Evolutionary conservation across 2,329 filamentous ascomycete species (phyloP).

Genomic region (Calonectria honghensis): DNA sequence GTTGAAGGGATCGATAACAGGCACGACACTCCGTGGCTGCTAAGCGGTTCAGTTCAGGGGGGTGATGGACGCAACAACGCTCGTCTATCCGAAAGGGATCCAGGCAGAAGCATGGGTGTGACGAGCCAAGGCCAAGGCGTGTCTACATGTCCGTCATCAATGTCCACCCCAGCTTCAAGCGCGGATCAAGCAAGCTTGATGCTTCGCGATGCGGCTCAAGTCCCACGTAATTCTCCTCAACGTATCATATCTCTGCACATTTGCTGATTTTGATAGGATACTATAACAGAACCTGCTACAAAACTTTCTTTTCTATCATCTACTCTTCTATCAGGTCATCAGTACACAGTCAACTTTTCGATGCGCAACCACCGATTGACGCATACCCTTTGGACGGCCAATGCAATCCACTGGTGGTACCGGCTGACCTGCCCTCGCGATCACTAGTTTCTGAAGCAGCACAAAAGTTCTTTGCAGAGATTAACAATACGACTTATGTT

Average conservation of each 20-base stretch:
- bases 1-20: background rate
- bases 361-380: background rate
- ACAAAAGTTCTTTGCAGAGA: constrained; percentile 8
- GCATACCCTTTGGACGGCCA: constrained; percentile 1
- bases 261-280: background rate
- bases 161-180: background rate
- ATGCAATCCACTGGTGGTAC: background rate
- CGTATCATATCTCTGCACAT: too few relatives aligned
- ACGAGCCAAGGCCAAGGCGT: too few relatives aligned
- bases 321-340: constrained; percentile 3
- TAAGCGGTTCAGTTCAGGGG: background rate
- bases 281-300: constrained; percentile 12
- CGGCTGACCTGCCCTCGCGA: background rate
- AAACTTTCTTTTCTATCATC: constrained; percentile 15
- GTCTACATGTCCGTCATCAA: background rate
- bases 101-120: background rate
- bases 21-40: background rate
- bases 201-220: constrained; percentile 3
- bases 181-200: constrained; percentile 12
- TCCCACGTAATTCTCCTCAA: background rate
- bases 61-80: background rate
- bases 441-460: constrained; percentile 8
- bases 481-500: constrained; percentile 14
- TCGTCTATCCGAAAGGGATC: too few relatives aligned
- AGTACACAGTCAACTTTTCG: constrained; percentile 1